phyloP scores from a whole-genome alignment of 495 filamentous ascomycete species.

The Aspergillus baeticus region DNA sequence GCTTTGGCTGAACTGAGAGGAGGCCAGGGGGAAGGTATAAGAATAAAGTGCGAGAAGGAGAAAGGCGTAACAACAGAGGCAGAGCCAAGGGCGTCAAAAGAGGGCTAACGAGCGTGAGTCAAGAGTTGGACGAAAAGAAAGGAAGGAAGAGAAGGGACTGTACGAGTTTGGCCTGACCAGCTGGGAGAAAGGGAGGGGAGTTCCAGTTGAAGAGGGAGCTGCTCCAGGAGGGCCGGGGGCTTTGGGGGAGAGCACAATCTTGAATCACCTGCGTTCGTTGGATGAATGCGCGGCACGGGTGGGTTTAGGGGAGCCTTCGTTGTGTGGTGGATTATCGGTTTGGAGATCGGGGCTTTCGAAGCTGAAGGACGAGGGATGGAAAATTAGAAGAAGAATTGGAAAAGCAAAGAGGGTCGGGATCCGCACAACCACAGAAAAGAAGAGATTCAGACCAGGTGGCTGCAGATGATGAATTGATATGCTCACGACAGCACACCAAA shows the following conservation, averaged over 20 bases:
- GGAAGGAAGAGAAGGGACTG: slow-evolving; percentile 10
- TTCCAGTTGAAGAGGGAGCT: background rate
- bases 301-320: slow-evolving; percentile 4
- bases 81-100: slow-evolving; percentile 15
- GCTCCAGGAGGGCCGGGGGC: background rate
- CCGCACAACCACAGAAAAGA: slow-evolving; percentile 3
- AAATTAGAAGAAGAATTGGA: slow-evolving; percentile 14
- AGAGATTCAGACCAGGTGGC: slow-evolving; percentile 10
- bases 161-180: slow-evolving; percentile 9
- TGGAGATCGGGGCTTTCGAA: background rate
- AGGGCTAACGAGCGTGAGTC: slow-evolving; percentile 33
- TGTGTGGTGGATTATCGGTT: slow-evolving; percentile 7
- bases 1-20: slow-evolving; percentile 45
- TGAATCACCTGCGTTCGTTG: slow-evolving; percentile 11
- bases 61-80: slow-evolving; percentile 7
- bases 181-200: slow-evolving; percentile 3
- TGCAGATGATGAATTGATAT: slow-evolving; percentile 14
- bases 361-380: background rate
- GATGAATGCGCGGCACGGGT: slow-evolving; percentile 15
- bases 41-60: slow-evolving; percentile 16
- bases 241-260: background rate
- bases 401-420: slow-evolving; percentile 16
- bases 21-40: slow-evolving; percentile 41
- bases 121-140: slow-evolving; percentile 27
- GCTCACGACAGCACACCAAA: background rate